Conservation (phyloP, 176 grass and related monocot genomes). For the Carex kokanica region DNA sequence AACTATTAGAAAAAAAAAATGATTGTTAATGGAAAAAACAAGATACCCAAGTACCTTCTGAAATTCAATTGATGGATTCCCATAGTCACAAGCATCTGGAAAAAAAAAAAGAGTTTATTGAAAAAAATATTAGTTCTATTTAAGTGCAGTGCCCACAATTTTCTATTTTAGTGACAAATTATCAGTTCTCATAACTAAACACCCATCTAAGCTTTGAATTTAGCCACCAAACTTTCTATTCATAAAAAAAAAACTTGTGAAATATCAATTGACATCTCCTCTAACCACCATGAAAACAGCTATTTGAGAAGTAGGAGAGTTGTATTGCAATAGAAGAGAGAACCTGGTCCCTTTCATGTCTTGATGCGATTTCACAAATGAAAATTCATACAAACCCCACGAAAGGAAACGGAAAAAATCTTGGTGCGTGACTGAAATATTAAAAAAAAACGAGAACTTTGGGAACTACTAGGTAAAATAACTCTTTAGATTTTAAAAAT, state of each 20-base stretch:
- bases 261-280: background rate
- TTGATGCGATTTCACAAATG: background rate
- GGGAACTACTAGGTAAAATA: conserved; percentile 28
- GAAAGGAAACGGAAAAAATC: background rate
- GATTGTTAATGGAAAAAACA: background rate
- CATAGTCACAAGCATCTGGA: conserved; percentile 73
- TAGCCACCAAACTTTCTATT: background rate
- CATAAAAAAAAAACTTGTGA: background rate
- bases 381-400: background rate
- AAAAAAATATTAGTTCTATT: background rate
- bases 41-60: conserved; percentile 44
- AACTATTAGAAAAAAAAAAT: background rate
- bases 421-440: background rate
- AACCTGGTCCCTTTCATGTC: background rate
- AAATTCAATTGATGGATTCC: conserved; percentile 92
- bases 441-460: background rate
- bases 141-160: background rate
- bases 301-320: background rate
- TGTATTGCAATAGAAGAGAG: background rate
- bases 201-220: background rate
- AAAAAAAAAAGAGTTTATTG: conserved; percentile 32
- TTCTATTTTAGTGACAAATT: conserved; percentile 2
- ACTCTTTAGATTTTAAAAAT: conserved; percentile 25
- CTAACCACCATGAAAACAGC: background rate
- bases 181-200: background rate